A percentile compares a stretch with the other conserved stretches of the same genome.
These are phyloP conservation scores for Cadophora sp. DNA, from an alignment of 2,329 filamentous ascomycete genomes.

Conservation along the genomic window DNA sequence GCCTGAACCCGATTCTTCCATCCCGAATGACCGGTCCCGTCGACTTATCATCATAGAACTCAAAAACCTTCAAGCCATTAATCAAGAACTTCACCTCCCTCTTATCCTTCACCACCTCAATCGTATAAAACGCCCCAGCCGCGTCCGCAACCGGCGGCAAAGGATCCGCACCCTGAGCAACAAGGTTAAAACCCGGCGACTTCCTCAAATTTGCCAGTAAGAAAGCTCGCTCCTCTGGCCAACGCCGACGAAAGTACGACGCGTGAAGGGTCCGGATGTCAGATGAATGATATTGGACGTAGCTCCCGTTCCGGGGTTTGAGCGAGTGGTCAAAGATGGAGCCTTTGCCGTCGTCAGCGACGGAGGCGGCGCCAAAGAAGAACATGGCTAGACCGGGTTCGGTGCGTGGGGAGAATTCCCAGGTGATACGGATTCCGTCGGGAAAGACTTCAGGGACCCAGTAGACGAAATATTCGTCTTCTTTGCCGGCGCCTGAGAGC, in stretches of 20 bases:
- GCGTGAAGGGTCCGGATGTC: not conserved
- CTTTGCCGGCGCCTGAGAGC: not conserved
- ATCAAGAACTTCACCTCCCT: slow-evolving; percentile 2
- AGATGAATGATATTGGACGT: not conserved
- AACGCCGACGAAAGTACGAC: not conserved
- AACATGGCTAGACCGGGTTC: slow-evolving; percentile 3
- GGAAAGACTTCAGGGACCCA: slow-evolving; percentile 8
- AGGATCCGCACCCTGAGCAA: slow-evolving; percentile 6
- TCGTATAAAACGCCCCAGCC: not conserved
- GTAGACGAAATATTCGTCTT: slow-evolving; percentile 2
- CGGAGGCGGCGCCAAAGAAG: slow-evolving; percentile 1
- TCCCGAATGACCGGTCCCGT: not conserved
- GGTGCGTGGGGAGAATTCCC: not conserved
- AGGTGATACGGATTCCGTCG: slow-evolving; percentile 1
- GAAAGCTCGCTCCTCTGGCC: slow-evolving; percentile 4
- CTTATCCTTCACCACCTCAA: slow-evolving; percentile 14
- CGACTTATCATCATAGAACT: not conserved
- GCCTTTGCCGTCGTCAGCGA: not conserved
- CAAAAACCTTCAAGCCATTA: not conserved
- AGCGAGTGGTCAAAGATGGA: not conserved
- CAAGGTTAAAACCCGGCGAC: not conserved
- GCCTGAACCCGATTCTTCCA: not conserved
- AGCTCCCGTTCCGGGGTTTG: not conserved
- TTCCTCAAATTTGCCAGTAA: slow-evolving; percentile 1
- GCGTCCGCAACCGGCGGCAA: slow-evolving; percentile 2